phyloP scores from a whole-genome alignment of 768 basidiomycete species.

The Atractiella rhizophila region DNA sequence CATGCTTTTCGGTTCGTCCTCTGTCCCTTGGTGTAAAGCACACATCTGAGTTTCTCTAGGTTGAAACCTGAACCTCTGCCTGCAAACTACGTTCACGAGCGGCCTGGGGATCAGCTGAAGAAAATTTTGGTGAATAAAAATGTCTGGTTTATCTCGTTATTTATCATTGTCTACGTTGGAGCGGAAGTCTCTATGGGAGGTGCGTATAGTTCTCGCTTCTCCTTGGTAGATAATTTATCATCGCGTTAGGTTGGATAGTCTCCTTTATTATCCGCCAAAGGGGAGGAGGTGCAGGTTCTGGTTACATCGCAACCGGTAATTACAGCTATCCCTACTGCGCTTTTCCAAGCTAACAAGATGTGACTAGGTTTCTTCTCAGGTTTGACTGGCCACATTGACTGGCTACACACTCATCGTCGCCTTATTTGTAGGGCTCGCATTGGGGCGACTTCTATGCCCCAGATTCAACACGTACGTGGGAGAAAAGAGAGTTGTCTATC shows the following conservation, averaged over 20 bases:
- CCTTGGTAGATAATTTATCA: not conserved
- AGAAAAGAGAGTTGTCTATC: constrained; percentile 20
- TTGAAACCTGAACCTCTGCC: too few relatives aligned
- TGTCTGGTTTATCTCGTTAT: not conserved
- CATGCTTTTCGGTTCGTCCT: too few relatives aligned
- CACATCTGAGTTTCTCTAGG: too few relatives aligned
- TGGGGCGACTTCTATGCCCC: constrained; percentile 32
- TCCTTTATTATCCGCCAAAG: constrained; percentile 13
- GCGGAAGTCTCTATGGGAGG: constrained; percentile 22
- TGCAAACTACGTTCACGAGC: too few relatives aligned
- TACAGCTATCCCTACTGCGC: too few relatives aligned
- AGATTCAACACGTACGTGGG: constrained; percentile 28
- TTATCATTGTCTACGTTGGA: constrained; percentile 21
- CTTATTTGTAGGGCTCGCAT: constrained; percentile 24
- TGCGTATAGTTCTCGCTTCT: not conserved
- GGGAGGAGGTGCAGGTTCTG: constrained; percentile 12
- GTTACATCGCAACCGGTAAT: constrained; percentile 21
- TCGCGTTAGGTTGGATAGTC: constrained; percentile 16
- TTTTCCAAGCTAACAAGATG: not conserved
- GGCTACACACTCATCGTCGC: not conserved
- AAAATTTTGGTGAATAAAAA: not conserved
- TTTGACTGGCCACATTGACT: not conserved
- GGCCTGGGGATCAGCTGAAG: too few relatives aligned
- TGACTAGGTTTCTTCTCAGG: not conserved
- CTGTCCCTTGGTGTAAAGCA: too few relatives aligned